Evolutionary conservation across 2,329 filamentous ascomycete genomes (phyloP).

Genomic region (Fusarium hostae): DNA sequence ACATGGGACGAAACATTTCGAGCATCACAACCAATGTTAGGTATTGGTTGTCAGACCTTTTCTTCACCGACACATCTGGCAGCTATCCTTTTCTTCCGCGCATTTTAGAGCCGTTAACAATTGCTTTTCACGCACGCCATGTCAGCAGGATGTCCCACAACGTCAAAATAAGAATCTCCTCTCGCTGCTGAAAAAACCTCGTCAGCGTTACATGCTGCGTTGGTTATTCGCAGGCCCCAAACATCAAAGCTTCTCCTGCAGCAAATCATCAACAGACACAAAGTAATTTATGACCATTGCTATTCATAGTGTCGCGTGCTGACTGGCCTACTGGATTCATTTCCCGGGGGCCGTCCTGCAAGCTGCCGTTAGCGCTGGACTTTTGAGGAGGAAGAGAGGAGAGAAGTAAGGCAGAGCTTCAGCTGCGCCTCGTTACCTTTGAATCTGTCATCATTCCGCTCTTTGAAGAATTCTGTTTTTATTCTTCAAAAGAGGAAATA

Average conservation of each 20-base stretch:
- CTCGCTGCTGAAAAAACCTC: constrained; percentile 9
- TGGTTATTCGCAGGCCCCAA: background rate
- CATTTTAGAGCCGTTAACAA: background rate
- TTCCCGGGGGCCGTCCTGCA: constrained; percentile 16
- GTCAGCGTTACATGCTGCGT: constrained; percentile 17
- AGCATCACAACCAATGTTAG: background rate
- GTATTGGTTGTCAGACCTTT: background rate
- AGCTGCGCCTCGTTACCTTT: constrained; percentile 35
- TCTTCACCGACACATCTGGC: constrained; percentile 8
- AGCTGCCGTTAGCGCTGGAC: constrained; percentile 34
- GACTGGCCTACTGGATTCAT: constrained; percentile 19
- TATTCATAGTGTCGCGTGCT: constrained; percentile 27
- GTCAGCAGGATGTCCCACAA: constrained; percentile 1
- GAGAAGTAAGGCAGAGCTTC: constrained; percentile 3
- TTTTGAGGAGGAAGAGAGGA: constrained; percentile 12
- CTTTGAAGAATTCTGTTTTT: background rate
- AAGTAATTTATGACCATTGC: background rate
- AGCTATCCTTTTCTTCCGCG: background rate
- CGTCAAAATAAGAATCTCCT: background rate
- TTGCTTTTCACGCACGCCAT: background rate
- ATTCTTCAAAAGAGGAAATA: background rate
- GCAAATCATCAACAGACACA: constrained; percentile 35
- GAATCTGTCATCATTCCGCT: constrained; percentile 32
- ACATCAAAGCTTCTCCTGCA: constrained; percentile 15
- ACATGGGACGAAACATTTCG: background rate